Evolutionary conservation across 2,329 filamentous ascomycete species (phyloP).

Genomic region (Elsinoe fawcettii): DNA sequence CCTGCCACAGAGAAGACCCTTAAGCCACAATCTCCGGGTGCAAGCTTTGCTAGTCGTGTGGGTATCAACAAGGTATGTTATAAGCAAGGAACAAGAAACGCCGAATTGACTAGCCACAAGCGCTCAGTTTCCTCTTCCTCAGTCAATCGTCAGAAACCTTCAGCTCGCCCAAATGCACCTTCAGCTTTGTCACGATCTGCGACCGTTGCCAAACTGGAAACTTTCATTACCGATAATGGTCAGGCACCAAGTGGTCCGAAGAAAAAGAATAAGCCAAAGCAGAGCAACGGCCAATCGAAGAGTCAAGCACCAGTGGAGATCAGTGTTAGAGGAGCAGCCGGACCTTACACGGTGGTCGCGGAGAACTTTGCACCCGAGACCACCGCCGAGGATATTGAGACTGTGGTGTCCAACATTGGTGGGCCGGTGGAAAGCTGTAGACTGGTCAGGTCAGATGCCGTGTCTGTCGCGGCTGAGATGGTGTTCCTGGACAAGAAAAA

Average conservation of each 20-base stretch:
- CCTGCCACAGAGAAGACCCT: conserved; percentile 36
- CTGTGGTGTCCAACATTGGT: conserved; percentile 68
- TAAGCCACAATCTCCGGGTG: conserved; percentile 24
- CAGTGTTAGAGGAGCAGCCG: conserved; percentile 58
- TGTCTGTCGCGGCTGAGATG: conserved; percentile 67
- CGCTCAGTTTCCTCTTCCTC: conserved; percentile 16
- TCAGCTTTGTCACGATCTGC: conserved; percentile 5
- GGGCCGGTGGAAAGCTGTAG: conserved; percentile 58
- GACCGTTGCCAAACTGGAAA: conserved; percentile 1
- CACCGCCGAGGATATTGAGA: conserved; percentile 74
- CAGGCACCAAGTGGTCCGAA: neutral
- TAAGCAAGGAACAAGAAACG: neutral
- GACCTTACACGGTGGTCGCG: conserved; percentile 64
- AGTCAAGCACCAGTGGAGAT: conserved; percentile 41
- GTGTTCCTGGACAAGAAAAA: conserved; percentile 64
- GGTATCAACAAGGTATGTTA: conserved; percentile 60
- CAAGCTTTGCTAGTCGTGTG: conserved; percentile 61
- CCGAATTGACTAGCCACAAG: neutral
- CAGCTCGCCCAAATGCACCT: neutral
- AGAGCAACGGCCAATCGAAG: neutral
- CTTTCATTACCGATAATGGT: neutral
- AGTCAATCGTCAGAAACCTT: neutral
- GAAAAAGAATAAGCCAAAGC: conserved; percentile 19
- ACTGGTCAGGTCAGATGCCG: conserved; percentile 57
- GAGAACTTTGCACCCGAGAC: conserved; percentile 79